phyloP scores from a whole-genome alignment of 2,329 filamentous ascomycete genomes.

The Xylariaceae sp. region DNA sequence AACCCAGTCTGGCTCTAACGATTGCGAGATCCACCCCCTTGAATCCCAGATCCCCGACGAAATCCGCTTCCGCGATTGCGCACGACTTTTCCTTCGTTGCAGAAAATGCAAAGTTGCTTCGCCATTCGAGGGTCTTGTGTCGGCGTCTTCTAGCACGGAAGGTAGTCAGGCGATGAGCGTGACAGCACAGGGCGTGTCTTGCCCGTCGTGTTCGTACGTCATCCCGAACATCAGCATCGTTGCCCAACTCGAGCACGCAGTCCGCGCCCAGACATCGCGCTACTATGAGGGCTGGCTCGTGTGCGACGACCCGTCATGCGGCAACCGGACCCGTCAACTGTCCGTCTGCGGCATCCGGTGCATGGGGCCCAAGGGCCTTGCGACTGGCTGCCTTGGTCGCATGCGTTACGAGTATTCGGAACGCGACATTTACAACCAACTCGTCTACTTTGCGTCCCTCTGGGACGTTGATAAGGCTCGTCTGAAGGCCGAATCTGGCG shows the following conservation, averaged over 20 bases:
- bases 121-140: conserved; percentile 70
- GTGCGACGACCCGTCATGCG: conserved; percentile 86
- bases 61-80: conserved; percentile 79
- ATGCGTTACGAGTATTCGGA: conserved; percentile 89
- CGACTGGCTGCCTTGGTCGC: conserved; percentile 74
- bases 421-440: conserved; percentile 90
- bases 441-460: conserved; percentile 77
- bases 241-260: conserved; percentile 80
- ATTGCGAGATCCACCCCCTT: conserved; percentile 78
- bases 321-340: conserved; percentile 83
- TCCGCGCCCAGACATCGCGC: conserved; percentile 69
- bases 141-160: conserved; percentile 42
- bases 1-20: conserved; percentile 44
- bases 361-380: conserved; percentile 79
- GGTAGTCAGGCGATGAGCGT: conserved; percentile 34
- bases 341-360: conserved; percentile 89
- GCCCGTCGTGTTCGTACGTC: conserved; percentile 61
- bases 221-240: conserved; percentile 71
- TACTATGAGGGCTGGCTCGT: conserved; percentile 94
- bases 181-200: conserved; percentile 70
- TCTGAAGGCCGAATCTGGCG: conserved; percentile 44
- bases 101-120: conserved; percentile 70
- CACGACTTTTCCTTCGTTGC: conserved; percentile 73
- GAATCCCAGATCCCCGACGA: conserved; percentile 93
- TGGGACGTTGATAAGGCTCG: conserved; percentile 88